Evolutionary conservation across 1,284 basidiomycete genomes (phyloP), one percentile per base, ranked within the genome.

Genomic region (Naganishia liquefaciens): DNA sequence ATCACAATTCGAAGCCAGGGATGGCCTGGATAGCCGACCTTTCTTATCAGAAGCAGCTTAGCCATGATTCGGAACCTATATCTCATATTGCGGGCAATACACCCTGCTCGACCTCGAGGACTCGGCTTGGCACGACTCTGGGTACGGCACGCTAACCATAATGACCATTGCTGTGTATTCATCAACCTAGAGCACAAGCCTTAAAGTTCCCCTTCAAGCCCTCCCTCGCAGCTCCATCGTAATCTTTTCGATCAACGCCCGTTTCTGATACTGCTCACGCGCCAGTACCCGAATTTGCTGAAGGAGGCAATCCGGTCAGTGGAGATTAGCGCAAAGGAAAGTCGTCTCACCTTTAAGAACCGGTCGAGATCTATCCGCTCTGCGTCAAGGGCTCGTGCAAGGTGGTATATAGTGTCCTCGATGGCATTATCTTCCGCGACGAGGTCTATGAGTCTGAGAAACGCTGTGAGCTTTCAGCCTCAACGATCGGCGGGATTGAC

Each of bases 401-500:
- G 84, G 76, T 99, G 94, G 80, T 98, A 99, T 67, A 98, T 89
- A 28, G 95, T 95, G 78, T 99, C 96, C 77, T 97, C 93, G 72
- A 99, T 92, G 0, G 95, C 93, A 72, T 94, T 93, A 77, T 99
- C 96, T 77, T 99, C 96, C n/a, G 96, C 93, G 7, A 97, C 88
- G 25, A 99, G 83, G 75, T 96, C 91, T 70, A 98, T 86, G 27
- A 99, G 81, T 78, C 94, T 97, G 74, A 3, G 50, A 61, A 70
- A 40, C 19, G 65, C 67, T 46, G 65, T 54, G 5, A 63, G 50
- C 27, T 17, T 25, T 27, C 28, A 64, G 63, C 42, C 62, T 10
- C 30, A 63, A 47, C 28, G 10, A 33, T n/a, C 39, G 62, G 10
- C 33, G 65, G 50, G 37, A 54, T 54, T 58, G 30, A 84, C 89